Evolutionary conservation across 1,284 basidiomycete species (phyloP), one percentile per base, ranked within the genome.

Genomic region (Malassezia equina): DNA sequence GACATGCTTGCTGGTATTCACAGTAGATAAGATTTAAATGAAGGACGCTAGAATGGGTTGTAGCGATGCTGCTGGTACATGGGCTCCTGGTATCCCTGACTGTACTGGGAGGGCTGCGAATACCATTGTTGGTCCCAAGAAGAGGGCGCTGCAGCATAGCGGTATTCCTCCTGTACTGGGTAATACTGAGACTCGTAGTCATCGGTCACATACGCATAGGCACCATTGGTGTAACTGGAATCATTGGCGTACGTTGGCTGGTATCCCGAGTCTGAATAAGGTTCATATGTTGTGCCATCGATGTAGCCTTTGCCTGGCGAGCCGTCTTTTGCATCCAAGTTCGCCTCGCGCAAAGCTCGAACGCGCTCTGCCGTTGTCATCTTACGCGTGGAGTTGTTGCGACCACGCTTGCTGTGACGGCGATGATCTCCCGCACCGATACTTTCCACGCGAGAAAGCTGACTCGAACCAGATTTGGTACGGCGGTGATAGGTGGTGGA

Each of bases 391-490:
- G 24, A 43, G 7, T 28, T 28, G 7, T 23, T 25, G 8, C 46
- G 32, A 43, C 41, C 19, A 5, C 46, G 46, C 13, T 40, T 44
- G 23, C 44, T 52, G 44, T 52, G 49, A 2, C 55, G 49, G 3
- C 55, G 33, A 28, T 47, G 36, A 32, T 57, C 55, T 5, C 55
- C 55, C 7, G 55, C 55, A n/a, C 55, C 49, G 31, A 57, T 50
- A 28, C 55, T 57, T 8, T 57, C 55, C 8, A 57, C 55, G 28
- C 55, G 55, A 11, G 44, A 47, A 12, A 51, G 42, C 41, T 55
- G 52, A 25, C 36, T 41, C 12, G 47, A 40, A 7, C n/a, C 31
- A n/a, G 44, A 46, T 13, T 46, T 33, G 36, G 36, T 39, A 15
- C 44, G 49, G 17, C 27, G 32, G 8, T 24, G 24, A 8, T 23